phyloP scores from a whole-genome alignment of 2,329 filamentous ascomycete species.

The Stromatinia cepivora region DNA sequence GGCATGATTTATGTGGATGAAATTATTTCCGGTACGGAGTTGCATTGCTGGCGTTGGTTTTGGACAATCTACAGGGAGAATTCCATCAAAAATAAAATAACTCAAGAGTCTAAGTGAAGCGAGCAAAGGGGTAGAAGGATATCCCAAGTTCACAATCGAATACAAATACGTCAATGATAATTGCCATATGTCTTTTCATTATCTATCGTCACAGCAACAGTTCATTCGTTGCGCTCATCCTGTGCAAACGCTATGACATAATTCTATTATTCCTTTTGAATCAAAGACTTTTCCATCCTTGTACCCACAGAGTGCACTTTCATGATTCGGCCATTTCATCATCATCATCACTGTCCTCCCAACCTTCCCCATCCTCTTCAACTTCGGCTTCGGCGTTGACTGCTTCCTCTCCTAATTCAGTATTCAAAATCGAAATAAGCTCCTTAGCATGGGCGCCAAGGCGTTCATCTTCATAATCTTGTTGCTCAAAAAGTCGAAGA shows the following conservation, averaged over 20 bases:
- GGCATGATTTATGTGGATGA: slow-evolving; percentile 39
- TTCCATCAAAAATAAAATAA: slow-evolving; percentile 1
- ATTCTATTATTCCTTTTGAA: background rate
- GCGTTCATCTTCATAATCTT: slow-evolving; percentile 84
- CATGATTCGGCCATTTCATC: slow-evolving; percentile 56
- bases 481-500: slow-evolving; percentile 71
- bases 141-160: background rate
- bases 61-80: slow-evolving; percentile 4
- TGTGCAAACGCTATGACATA: slow-evolving; percentile 27
- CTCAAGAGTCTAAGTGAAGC: background rate
- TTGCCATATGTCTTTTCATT: slow-evolving; percentile 7
- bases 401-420: slow-evolving; percentile 63
- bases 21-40: slow-evolving; percentile 31
- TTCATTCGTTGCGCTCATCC: slow-evolving; percentile 1
- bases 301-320: slow-evolving; percentile 21
- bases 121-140: background rate
- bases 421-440: slow-evolving; percentile 62
- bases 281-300: background rate
- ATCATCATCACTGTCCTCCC: slow-evolving; percentile 51
- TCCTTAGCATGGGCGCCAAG: slow-evolving; percentile 74
- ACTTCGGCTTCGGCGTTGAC: slow-evolving; percentile 57
- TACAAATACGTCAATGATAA: background rate
- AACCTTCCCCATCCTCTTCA: slow-evolving; percentile 49
- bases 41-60: slow-evolving; percentile 38
- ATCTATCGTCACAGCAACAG: slow-evolving; percentile 11